A percentile compares a stretch with the other conserved stretches of the same genome.
Conservation (phyloP, 2,329 filamentous ascomycete genomes). For the Botrytis sinoallii region DNA sequence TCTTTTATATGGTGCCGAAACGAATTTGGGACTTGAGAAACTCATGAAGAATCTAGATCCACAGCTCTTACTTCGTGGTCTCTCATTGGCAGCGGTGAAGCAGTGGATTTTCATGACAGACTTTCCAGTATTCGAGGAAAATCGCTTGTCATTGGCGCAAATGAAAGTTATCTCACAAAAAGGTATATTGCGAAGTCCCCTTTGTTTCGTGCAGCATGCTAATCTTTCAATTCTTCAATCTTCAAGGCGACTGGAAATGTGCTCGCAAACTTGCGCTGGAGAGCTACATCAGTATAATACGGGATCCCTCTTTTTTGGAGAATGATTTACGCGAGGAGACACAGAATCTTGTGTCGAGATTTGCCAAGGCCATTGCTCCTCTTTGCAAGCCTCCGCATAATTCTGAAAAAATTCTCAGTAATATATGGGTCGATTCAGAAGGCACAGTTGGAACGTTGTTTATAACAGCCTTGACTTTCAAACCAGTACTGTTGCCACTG, state of each 20-base stretch:
- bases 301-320: background rate
- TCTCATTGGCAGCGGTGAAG: background rate
- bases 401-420: background rate
- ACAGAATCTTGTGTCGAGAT: background rate
- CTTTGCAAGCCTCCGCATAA: conserved; percentile 4
- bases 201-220: background rate
- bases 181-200: background rate
- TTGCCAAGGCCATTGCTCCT: background rate
- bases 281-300: background rate
- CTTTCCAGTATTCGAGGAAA: conserved; percentile 1
- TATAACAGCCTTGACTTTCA: conserved; percentile 6
- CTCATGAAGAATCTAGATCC: background rate
- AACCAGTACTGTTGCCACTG: background rate
- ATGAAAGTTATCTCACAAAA: background rate
- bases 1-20: background rate
- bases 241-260: background rate
- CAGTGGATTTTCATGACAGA: background rate
- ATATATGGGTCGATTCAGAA: background rate
- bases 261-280: background rate
- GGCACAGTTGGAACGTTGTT: background rate
- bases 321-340: background rate
- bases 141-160: background rate
- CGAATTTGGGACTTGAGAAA: background rate
- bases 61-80: background rate
- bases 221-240: background rate